These are phyloP conservation scores for Populus simonii DNA, from an alignment of 345 rosid genomes.

Conservation along the genomic window DNA sequence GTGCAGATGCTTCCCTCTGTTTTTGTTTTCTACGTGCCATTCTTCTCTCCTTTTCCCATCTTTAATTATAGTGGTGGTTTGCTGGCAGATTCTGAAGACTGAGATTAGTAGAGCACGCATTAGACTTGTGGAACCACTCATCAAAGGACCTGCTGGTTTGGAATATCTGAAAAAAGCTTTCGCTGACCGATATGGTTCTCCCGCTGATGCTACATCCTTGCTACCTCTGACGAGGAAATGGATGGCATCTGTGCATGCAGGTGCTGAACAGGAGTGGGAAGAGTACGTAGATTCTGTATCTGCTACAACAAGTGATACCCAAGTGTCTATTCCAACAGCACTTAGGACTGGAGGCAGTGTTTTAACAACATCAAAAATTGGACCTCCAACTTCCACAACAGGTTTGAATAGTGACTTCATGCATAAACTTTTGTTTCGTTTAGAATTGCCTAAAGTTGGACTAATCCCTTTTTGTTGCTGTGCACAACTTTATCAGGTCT, in stretches of 20 bases:
- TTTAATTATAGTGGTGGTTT: background rate
- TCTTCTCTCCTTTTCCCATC: background rate
- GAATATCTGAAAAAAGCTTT: slow-evolving; percentile 68
- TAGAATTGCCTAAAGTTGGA: background rate
- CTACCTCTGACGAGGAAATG: slow-evolving; percentile 56
- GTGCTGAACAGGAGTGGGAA: slow-evolving; percentile 19
- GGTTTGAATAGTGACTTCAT: background rate
- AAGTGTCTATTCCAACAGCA: slow-evolving; percentile 1
- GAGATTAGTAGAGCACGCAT: slow-evolving; percentile 76
- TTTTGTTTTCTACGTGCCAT: background rate
- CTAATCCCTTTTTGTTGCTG: background rate
- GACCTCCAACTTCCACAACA: slow-evolving; percentile 2
- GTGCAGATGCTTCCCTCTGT: background rate
- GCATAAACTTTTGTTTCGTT: background rate
- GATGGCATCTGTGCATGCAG: slow-evolving; percentile 45
- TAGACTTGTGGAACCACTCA: slow-evolving; percentile 65
- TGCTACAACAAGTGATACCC: background rate
- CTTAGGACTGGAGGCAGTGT: slow-evolving; percentile 10
- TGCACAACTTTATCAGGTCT: background rate
- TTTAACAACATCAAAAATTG: background rate
- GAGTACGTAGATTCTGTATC: slow-evolving; percentile 3
- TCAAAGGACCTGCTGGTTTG: slow-evolving; percentile 78
- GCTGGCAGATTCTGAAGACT: slow-evolving; percentile 55
- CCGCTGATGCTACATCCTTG: slow-evolving; percentile 44
- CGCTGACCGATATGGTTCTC: slow-evolving; percentile 50